These are phyloP conservation scores for Prunus mira DNA, from an alignment of 306 rosid species.

Conservation along the genomic window DNA sequence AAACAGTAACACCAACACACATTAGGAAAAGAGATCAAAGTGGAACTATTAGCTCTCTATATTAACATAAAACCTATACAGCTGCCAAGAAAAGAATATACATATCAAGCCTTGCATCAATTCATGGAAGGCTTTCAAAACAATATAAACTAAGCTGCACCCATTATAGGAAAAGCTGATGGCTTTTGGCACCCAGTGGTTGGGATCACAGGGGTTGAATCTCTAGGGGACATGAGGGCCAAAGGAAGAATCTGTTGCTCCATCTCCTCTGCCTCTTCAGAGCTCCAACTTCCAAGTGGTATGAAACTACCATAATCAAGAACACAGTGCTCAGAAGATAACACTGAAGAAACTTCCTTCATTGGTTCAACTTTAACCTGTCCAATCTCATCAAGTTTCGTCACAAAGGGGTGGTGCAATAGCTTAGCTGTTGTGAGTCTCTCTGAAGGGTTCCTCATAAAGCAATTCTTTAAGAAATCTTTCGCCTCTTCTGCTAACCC, in stretches of 20 bases:
- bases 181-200: not conserved
- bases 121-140: not conserved
- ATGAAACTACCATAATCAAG: not conserved
- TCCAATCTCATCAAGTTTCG: not conserved
- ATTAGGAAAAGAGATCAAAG: not conserved
- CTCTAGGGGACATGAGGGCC: not conserved
- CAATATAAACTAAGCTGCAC: not conserved
- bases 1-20: no score
- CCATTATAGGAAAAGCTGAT: not conserved
- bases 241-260: not conserved
- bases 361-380: not conserved
- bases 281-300: not conserved
- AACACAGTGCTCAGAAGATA: not conserved
- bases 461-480: constrained; percentile 9
- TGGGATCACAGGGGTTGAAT: not conserved
- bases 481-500: not conserved
- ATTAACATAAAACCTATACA: not conserved
- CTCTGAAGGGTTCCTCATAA: not conserved
- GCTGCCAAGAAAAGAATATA: not conserved
- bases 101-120: not conserved
- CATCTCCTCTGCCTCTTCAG: not conserved
- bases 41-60: not conserved
- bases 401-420: constrained; percentile 4
- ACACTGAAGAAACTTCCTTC: not conserved
- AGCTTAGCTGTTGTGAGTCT: constrained; percentile 14